phyloP scores from a whole-genome alignment of 1,284 basidiomycete genomes.

The Microbotryomycetes sp. region DNA sequence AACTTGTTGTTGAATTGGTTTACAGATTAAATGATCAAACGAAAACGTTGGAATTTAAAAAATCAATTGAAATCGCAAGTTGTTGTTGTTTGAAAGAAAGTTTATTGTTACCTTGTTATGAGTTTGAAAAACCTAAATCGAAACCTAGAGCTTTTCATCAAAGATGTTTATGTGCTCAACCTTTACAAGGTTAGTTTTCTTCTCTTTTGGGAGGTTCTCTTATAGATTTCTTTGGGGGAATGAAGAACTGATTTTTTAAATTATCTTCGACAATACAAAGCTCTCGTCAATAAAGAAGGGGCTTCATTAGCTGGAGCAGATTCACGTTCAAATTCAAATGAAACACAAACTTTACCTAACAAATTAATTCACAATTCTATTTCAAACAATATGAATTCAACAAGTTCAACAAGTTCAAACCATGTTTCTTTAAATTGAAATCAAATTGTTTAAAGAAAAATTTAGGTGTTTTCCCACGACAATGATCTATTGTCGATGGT shows the following conservation, averaged over 20 bases:
- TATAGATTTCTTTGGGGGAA: no score
- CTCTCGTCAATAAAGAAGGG: not conserved
- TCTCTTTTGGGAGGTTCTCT: no score
- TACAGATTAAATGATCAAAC: constrained; percentile 18
- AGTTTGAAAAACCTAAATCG: not conserved
- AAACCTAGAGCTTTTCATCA: not conserved
- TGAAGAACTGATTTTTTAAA: no score
- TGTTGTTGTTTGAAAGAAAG: constrained; percentile 26
- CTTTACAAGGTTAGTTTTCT: not conserved
- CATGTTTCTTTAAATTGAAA: no score
- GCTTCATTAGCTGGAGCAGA: not conserved
- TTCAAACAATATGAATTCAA: no score
- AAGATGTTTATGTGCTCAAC: not conserved
- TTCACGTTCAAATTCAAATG: not conserved
- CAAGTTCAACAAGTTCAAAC: no score
- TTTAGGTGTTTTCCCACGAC: no score
- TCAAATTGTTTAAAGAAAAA: no score
- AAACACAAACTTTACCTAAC: no score
- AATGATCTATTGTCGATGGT: no score
- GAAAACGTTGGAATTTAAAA: not conserved
- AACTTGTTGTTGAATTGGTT: constrained; percentile 15
- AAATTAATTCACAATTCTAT: no score
- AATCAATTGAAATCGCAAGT: not conserved
- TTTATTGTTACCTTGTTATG: constrained; percentile 21
- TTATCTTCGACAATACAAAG: not conserved